phyloP scores from a whole-genome alignment of 2,329 filamentous ascomycete species.

The Lachnellula cervina region DNA sequence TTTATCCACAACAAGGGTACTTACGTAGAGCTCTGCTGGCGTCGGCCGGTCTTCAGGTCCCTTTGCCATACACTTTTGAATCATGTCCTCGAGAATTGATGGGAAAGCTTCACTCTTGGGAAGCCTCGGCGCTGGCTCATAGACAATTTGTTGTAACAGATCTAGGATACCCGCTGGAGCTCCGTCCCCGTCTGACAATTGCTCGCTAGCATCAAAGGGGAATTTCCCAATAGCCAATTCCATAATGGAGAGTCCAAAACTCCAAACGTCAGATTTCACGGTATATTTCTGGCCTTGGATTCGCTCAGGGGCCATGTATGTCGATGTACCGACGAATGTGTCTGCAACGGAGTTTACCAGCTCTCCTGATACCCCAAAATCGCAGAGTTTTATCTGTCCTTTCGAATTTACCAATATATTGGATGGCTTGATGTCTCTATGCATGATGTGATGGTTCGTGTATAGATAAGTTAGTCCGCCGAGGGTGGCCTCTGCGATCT shows the following conservation, averaged over 20 bases:
- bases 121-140: conserved; percentile 87
- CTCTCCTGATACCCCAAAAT: conserved; percentile 98
- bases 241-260: conserved; percentile 92
- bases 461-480: conserved; percentile 94
- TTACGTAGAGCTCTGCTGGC: conserved; percentile 85
- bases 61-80: conserved; percentile 92
- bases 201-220: conserved; percentile 75
- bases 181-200: conserved; percentile 66
- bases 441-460: conserved; percentile 95
- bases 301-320: conserved; percentile 97
- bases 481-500: conserved; percentile 93
- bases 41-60: conserved; percentile 84
- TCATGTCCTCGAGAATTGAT: conserved; percentile 90
- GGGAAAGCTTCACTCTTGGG: conserved; percentile 98
- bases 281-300: conserved; percentile 97
- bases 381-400: conserved; percentile 93
- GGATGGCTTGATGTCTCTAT: conserved; percentile 96
- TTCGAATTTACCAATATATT: conserved; percentile 95
- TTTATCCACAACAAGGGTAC: conserved; percentile 30
- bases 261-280: conserved; percentile 98
- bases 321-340: conserved; percentile 96
- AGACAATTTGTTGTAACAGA: conserved; percentile 92
- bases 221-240: conserved; percentile 97
- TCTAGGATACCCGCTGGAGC: conserved; percentile 94
- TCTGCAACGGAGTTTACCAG: conserved; percentile 97